These are phyloP conservation scores for Sporothrix inflata DNA, from an alignment of 2,329 filamentous ascomycete species.

Conservation along the genomic window DNA sequence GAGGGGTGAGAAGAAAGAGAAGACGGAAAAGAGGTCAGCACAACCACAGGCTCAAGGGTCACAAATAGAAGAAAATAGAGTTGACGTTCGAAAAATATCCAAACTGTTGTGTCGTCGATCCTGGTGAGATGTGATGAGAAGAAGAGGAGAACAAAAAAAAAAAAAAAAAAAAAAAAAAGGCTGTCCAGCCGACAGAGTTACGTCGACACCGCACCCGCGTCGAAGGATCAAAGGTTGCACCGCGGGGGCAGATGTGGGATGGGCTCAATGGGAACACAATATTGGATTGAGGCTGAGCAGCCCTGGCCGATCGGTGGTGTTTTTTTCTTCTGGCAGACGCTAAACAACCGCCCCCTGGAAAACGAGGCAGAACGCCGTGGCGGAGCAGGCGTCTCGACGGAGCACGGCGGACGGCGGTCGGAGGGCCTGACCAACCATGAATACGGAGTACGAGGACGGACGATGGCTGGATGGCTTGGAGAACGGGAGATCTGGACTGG, in stretches of 20 bases:
- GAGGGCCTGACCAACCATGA: neutral
- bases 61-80: neutral
- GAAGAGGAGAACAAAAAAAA: neutral
- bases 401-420: neutral
- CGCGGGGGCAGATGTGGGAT: neutral
- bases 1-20: neutral
- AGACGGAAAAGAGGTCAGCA: neutral
- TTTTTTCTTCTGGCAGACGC: neutral
- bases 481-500: too few species aligned
- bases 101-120: conserved; percentile 4
- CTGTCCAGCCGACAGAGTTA: neutral
- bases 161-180: neutral
- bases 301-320: conserved; percentile 5
- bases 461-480: neutral
- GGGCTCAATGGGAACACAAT: neutral
- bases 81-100: neutral
- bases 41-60: neutral
- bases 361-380: conserved; percentile 29
- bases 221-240: conserved; percentile 11
- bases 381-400: conserved; percentile 17
- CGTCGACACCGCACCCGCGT: neutral
- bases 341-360: conserved; percentile 23
- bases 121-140: neutral
- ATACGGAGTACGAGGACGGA: neutral
- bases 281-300: conserved; percentile 19